These are phyloP conservation scores for Fusarium globosum DNA, from an alignment of 2,329 filamentous ascomycete species.

Conservation along the genomic window DNA sequence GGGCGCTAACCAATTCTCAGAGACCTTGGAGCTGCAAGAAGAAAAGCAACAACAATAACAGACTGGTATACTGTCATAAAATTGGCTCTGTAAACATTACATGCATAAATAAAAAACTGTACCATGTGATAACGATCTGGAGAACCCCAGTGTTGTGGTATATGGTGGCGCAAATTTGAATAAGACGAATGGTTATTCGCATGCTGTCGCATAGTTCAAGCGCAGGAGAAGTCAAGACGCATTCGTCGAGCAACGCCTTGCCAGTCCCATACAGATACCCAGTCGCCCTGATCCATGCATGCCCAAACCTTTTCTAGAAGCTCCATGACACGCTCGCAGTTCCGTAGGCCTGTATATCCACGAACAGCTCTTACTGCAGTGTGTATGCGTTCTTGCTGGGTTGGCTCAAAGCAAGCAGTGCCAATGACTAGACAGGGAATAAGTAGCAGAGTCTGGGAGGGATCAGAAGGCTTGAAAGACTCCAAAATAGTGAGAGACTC, in stretches of 20 bases:
- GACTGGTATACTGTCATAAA: constrained; percentile 27
- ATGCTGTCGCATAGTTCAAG: constrained; percentile 44
- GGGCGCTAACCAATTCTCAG: not conserved
- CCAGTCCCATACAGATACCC: constrained; percentile 72
- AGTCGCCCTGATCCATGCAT: constrained; percentile 68
- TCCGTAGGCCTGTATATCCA: constrained; percentile 69
- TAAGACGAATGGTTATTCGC: constrained; percentile 9
- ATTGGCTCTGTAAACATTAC: constrained; percentile 13
- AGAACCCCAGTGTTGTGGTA: not conserved
- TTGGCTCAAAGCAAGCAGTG: constrained; percentile 65
- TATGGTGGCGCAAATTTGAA: not conserved
- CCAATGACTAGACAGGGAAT: constrained; percentile 71
- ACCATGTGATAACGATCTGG: not conserved
- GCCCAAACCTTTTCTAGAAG: constrained; percentile 70
- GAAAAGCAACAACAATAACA: constrained; percentile 17
- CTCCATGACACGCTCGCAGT: constrained; percentile 64
- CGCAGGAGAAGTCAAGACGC: constrained; percentile 67
- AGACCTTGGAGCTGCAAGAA: not conserved
- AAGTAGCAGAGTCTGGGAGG: constrained; percentile 68
- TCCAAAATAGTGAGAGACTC: constrained; percentile 67
- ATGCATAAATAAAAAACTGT: constrained; percentile 1
- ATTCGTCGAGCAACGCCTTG: constrained; percentile 65
- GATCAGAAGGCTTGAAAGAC: constrained; percentile 66
- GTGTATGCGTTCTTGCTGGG: constrained; percentile 64
- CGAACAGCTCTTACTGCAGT: constrained; percentile 62